Evolutionary conservation across 139 green algal species (phyloP).

Genomic region (Gonium pectorale): DNA sequence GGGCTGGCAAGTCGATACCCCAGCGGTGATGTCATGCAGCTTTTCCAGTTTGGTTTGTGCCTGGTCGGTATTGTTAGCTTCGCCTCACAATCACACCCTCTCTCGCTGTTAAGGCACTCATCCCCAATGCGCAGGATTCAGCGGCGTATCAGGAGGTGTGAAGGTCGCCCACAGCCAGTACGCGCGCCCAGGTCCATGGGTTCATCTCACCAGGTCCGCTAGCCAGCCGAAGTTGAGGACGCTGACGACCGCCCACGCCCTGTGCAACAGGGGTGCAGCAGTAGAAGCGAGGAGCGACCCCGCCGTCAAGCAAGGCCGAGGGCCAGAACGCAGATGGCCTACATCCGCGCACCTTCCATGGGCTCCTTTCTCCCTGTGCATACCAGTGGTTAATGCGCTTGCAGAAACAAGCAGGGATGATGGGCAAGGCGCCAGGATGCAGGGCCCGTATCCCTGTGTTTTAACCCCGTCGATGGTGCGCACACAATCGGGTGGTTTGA

Average conservation of each 20-base stretch:
- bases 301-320: not conserved
- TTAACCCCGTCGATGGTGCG: not conserved
- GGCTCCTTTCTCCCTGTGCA: not conserved
- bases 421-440: not conserved
- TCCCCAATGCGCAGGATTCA: not conserved
- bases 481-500: not conserved
- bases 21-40: too few relatives aligned
- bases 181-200: too few relatives aligned
- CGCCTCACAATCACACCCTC: not conserved
- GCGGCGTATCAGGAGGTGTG: slow-evolving; percentile 6
- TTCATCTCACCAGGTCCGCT: not conserved
- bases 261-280: not conserved
- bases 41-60: not conserved
- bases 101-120: not conserved
- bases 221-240: not conserved
- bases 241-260: not conserved
- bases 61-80: not conserved
- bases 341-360: not conserved
- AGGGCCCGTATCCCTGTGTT: not conserved
- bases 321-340: not conserved
- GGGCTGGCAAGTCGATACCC: too few relatives aligned
- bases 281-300: not conserved
- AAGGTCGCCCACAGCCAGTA: too few relatives aligned
- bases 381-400: not conserved
- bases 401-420: not conserved